A percentile compares a stretch with the other conserved stretches of the same genome.
phyloP scores from a whole-genome alignment of 306 rosid species.

The Begonia fuchsioides region DNA sequence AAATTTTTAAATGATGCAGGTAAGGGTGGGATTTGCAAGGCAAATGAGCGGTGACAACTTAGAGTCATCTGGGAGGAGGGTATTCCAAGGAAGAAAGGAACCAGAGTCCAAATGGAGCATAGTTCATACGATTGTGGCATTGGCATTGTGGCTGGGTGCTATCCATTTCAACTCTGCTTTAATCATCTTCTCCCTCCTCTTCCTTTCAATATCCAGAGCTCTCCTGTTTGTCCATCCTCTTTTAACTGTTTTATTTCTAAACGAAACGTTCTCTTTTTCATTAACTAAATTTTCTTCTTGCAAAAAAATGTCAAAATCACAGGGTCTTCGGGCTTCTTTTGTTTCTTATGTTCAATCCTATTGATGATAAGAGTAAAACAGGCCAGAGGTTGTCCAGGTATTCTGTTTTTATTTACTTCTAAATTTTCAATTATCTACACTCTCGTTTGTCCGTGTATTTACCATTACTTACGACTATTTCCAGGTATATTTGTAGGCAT shows the following conservation, averaged over 20 bases:
- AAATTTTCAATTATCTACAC: neutral
- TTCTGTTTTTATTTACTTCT: neutral
- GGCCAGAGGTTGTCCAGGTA: slow-evolving; percentile 56
- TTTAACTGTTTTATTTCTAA: no score
- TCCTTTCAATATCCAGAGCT: slow-evolving; percentile 47
- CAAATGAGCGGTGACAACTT: neutral
- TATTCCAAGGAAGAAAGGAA: neutral
- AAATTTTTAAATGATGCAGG: no score
- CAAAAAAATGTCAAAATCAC: no score
- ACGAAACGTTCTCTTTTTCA: no score
- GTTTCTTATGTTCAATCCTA: slow-evolving; percentile 39
- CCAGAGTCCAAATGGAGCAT: slow-evolving; percentile 4
- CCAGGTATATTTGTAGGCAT: slow-evolving; percentile 59
- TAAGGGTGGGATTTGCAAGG: neutral
- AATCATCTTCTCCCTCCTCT: slow-evolving; percentile 32
- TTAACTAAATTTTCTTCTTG: no score
- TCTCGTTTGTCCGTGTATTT: neutral
- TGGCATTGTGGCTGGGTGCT: slow-evolving; percentile 55
- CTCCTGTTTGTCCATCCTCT: no score
- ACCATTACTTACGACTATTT: neutral
- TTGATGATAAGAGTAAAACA: slow-evolving; percentile 32
- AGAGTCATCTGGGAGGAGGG: neutral
- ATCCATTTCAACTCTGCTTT: slow-evolving; percentile 46
- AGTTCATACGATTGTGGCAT: slow-evolving; percentile 22
- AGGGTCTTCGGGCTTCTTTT: slow-evolving; percentile 52